These are phyloP conservation scores for Hortiboletus campestris DNA, from an alignment of 768 basidiomycete genomes.

Conservation along the genomic window DNA sequence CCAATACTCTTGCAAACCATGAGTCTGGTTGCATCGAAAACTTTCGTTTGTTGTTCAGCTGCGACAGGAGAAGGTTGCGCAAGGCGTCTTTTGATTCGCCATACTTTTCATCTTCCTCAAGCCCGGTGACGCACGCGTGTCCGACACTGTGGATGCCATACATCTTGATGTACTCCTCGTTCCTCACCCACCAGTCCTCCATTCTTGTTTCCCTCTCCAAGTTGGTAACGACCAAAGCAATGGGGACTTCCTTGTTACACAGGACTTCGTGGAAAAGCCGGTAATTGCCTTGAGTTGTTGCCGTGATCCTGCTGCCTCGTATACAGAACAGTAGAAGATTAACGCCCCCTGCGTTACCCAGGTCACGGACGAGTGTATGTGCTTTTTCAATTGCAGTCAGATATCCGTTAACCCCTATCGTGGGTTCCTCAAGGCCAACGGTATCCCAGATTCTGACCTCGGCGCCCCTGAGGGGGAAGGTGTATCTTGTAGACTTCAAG, in stretches of 20 bases:
- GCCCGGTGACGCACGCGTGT: conserved; percentile 43
- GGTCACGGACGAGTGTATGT: conserved; percentile 22
- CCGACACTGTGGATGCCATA: conserved; percentile 31
- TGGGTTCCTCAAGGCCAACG: conserved; percentile 31
- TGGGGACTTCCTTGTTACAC: conserved; percentile 39
- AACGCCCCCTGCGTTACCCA: conserved; percentile 26
- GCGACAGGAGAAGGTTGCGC: conserved; percentile 17
- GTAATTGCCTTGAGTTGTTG: conserved; percentile 37
- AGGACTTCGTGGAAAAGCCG: conserved; percentile 39
- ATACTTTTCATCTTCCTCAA: conserved; percentile 34
- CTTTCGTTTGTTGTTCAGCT: conserved; percentile 6
- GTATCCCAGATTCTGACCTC: conserved; percentile 30
- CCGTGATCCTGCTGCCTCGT: conserved; percentile 32
- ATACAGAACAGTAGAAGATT: conserved; percentile 40
- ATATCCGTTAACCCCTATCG: conserved; percentile 28
- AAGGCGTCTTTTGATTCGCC: conserved; percentile 31
- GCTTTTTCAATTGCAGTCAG: conserved; percentile 31
- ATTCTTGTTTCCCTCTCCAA: conserved; percentile 36
- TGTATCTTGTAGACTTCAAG: conserved; percentile 28
- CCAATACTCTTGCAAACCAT: conserved; percentile 24
- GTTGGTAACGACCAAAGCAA: conserved; percentile 40
- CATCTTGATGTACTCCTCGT: conserved; percentile 21
- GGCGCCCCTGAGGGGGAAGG: conserved; percentile 3
- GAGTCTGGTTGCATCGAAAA: conserved; percentile 27
- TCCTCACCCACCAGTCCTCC: conserved; percentile 38